phyloP scores from a whole-genome alignment of 148 eudicot species.

The Hydrangea macrophylla region DNA sequence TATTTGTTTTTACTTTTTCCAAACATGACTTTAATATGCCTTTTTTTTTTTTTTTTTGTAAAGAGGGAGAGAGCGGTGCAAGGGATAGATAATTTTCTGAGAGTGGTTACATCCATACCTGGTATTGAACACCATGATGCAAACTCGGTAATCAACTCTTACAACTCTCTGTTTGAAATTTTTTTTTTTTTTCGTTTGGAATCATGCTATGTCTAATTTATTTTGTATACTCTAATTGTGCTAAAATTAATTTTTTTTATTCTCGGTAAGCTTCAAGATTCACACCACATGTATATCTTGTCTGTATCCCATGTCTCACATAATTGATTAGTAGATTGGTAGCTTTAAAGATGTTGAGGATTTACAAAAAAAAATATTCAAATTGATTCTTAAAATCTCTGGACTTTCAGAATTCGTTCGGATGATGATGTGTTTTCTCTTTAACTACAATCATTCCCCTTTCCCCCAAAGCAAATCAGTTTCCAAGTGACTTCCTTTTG shows the following conservation, averaged over 20 bases:
- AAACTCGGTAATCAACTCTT: constrained; percentile 52
- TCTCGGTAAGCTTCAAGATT: too few relatives aligned
- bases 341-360: too few relatives aligned
- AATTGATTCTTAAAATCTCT: too few relatives aligned
- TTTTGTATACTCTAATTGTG: too few relatives aligned
- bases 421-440: too few relatives aligned
- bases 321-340: too few relatives aligned
- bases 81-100: constrained; percentile 67
- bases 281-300: too few relatives aligned
- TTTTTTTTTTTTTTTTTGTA: constrained; percentile 15
- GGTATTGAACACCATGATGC: constrained; percentile 92
- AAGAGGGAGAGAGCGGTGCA: constrained; percentile 85
- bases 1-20: neutral
- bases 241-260: too few relatives aligned
- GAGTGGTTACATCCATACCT: constrained; percentile 83
- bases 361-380: too few relatives aligned
- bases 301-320: too few relatives aligned
- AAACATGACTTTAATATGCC: neutral
- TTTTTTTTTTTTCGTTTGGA: neutral
- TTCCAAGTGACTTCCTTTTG: neutral
- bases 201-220: neutral
- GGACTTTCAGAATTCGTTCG: too few relatives aligned
- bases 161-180: neutral
- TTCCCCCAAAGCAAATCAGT: neutral
- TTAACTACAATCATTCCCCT: neutral